These are phyloP conservation scores for Arthrobotrys musiformis DNA, from an alignment of 2,329 filamentous ascomycete species.

Conservation along the genomic window DNA sequence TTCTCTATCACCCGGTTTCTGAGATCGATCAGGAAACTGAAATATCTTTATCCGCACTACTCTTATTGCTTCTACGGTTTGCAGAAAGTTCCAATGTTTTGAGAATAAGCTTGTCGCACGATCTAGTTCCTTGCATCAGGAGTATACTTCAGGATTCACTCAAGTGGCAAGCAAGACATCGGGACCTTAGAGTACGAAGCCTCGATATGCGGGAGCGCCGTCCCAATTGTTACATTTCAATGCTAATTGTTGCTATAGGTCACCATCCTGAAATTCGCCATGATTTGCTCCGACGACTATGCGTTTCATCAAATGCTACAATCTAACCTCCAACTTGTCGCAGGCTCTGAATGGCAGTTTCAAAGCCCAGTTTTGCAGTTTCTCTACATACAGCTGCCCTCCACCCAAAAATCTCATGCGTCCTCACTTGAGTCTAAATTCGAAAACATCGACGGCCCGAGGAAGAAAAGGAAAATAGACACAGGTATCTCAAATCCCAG, in stretches of 20 bases:
- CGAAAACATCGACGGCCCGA: constrained; percentile 24
- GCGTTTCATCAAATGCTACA: constrained; percentile 39
- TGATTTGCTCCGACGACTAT: constrained; percentile 48
- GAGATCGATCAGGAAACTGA: constrained; percentile 52
- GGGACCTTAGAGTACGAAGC: constrained; percentile 40
- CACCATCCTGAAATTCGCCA: constrained; percentile 43
- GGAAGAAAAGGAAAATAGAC: constrained; percentile 44
- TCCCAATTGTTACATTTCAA: neutral
- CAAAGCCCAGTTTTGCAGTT: constrained; percentile 39
- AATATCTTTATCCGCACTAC: constrained; percentile 43
- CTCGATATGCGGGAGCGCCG: neutral
- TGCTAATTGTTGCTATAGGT: constrained; percentile 14
- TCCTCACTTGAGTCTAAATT: neutral
- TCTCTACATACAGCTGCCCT: constrained; percentile 20
- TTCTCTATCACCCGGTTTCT: constrained; percentile 32
- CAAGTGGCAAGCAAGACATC: constrained; percentile 42
- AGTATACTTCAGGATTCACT: constrained; percentile 39
- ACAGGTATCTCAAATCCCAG: too few species aligned
- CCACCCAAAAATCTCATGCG: neutral
- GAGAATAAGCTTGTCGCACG: constrained; percentile 13
- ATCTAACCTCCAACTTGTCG: constrained; percentile 35
- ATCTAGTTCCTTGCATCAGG: constrained; percentile 36
- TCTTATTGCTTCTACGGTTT: constrained; percentile 31
- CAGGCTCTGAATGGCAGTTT: constrained; percentile 35
- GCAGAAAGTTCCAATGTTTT: constrained; percentile 20